Conservation (phyloP, 2,329 filamentous ascomycete genomes). For the Apiospora pterosperma region DNA sequence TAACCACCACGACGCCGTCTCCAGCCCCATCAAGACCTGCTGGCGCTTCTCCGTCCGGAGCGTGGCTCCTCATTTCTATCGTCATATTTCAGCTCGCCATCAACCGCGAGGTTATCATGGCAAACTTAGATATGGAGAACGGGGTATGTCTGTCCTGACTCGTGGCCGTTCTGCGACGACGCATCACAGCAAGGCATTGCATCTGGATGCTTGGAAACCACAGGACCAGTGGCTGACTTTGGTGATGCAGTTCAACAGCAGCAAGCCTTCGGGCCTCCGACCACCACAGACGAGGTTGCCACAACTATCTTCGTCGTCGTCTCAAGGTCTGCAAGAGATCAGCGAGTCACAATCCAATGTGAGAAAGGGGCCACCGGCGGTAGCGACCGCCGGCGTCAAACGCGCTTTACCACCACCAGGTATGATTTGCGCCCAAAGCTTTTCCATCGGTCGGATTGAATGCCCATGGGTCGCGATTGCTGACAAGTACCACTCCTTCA, state of each 20-base stretch:
- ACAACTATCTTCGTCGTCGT: conserved; percentile 15
- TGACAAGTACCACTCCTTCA: conserved; percentile 22
- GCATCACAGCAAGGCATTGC: background rate
- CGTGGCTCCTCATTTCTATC: conserved; percentile 34
- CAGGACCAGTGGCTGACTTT: background rate
- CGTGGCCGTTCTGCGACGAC: background rate
- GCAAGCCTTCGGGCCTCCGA: conserved; percentile 10
- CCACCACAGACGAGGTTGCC: conserved; percentile 2
- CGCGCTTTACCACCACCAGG: conserved; percentile 45
- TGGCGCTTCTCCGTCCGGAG: conserved; percentile 28
- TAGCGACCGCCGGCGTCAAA: conserved; percentile 45
- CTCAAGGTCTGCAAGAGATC: conserved; percentile 47
- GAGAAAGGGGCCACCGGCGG: conserved; percentile 41
- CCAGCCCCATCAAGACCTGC: conserved; percentile 13
- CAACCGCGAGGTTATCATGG: conserved; percentile 25
- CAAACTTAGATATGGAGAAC: conserved; percentile 26
- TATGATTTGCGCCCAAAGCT: conserved; percentile 20
- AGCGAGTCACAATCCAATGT: conserved; percentile 60
- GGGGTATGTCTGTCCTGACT: background rate
- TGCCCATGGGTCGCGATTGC: conserved; percentile 4
- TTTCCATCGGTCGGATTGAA: background rate
- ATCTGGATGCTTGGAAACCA: background rate
- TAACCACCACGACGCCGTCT: conserved; percentile 20
- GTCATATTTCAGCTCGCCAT: conserved; percentile 25
- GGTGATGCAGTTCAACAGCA: conserved; percentile 1